Conservation (phyloP, 257 asterid genomes). For the Solanum pimpinellifolium region DNA sequence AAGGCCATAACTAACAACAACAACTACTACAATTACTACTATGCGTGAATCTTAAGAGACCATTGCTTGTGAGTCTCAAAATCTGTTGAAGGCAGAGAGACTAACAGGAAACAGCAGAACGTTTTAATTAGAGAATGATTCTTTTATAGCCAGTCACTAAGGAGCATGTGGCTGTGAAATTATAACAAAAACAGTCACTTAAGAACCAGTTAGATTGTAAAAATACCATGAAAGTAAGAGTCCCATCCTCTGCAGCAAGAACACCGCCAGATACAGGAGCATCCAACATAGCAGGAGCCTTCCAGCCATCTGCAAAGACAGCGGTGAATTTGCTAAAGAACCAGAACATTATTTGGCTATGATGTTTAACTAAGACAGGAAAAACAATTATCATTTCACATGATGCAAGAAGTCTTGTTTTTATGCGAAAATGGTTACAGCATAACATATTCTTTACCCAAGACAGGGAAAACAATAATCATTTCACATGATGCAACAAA, state of each 20-base stretch:
- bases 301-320: slow-evolving; percentile 30
- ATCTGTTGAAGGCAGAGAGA: neutral
- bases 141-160: neutral
- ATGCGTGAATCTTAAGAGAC: neutral
- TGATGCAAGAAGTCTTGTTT: neutral
- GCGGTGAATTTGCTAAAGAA: neutral
- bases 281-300: slow-evolving; percentile 70
- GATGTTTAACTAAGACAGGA: neutral
- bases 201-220: neutral
- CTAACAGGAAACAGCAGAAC: neutral
- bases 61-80: neutral
- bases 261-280: slow-evolving; percentile 99
- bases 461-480: neutral
- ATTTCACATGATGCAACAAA: neutral
- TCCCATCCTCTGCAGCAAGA: slow-evolving; percentile 73
- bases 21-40: neutral
- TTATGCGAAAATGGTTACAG: neutral
- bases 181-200: neutral
- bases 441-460: neutral
- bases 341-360: neutral
- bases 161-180: neutral
- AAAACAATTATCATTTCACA: neutral
- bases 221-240: slow-evolving; percentile 91
- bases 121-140: neutral
- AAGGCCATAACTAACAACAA: neutral